Conservation (phyloP, 2,329 filamentous ascomycete species). For the Xylariomycetidae sp. region DNA sequence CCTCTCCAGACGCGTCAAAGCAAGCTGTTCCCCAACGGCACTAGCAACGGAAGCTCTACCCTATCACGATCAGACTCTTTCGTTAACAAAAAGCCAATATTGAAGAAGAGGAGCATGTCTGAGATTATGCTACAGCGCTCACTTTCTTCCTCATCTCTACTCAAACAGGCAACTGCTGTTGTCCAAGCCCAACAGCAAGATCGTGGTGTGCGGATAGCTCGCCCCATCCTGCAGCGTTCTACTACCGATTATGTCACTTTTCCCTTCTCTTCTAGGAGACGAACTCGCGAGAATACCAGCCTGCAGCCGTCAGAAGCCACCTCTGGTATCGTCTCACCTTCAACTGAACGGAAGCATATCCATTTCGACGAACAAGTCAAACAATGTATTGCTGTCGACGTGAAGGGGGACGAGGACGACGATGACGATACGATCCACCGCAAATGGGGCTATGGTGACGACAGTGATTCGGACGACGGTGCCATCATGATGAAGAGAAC, state of each 20-base stretch:
- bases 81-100: slow-evolving; percentile 79
- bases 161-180: slow-evolving; percentile 84
- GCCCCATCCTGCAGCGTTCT: slow-evolving; percentile 56
- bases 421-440: slow-evolving; percentile 53
- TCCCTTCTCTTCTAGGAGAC: slow-evolving; percentile 56
- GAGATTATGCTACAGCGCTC: slow-evolving; percentile 91
- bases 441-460: slow-evolving; percentile 37
- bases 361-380: slow-evolving; percentile 95
- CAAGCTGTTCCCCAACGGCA: slow-evolving; percentile 44
- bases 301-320: slow-evolving; percentile 63
- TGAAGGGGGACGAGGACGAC: slow-evolving; percentile 73
- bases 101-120: slow-evolving; percentile 96
- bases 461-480: slow-evolving; percentile 70
- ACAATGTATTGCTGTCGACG: slow-evolving; percentile 90
- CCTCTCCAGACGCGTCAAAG: slow-evolving; percentile 73
- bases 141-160: slow-evolving; percentile 77
- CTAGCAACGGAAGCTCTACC: slow-evolving; percentile 35
- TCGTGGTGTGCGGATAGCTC: slow-evolving; percentile 40
- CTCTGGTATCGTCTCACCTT: slow-evolving; percentile 62
- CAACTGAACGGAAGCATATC: slow-evolving; percentile 75
- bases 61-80: slow-evolving; percentile 59
- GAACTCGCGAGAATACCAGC: slow-evolving; percentile 59
- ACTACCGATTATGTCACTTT: slow-evolving; percentile 66
- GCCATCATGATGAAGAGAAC: slow-evolving; percentile 77
- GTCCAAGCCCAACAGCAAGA: slow-evolving; percentile 75